These are phyloP conservation scores for Melocanna baccifera DNA, from an alignment of 176 grass and related monocot species.

Conservation along the genomic window DNA sequence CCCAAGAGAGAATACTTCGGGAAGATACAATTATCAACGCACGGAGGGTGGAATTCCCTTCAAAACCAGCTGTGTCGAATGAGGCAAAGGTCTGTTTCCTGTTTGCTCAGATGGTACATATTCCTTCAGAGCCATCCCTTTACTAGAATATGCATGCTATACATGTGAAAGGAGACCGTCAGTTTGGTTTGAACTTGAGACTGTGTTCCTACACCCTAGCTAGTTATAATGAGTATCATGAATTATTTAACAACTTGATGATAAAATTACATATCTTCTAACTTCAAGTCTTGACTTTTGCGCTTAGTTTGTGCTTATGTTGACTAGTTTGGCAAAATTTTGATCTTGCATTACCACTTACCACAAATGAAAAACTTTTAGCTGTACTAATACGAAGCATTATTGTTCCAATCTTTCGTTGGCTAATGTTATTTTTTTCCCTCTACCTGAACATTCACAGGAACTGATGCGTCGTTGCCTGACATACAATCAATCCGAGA, in stretches of 20 bases:
- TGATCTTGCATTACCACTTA: not conserved
- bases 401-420: not conserved
- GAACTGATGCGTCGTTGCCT: conserved; percentile 88
- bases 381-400: not conserved
- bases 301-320: not conserved
- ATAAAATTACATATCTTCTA: not conserved
- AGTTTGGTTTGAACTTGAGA: conserved; percentile 1
- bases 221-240: not conserved
- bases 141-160: conserved; percentile 10
- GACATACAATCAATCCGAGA: conserved; percentile 94
- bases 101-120: conserved; percentile 11
- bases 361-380: not conserved
- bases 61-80: conserved; percentile 85
- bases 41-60: conserved; percentile 87
- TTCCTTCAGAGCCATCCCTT: conserved; percentile 21
- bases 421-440: not conserved
- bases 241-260: conserved; percentile 8
- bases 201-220: not conserved
- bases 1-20: conserved; percentile 93
- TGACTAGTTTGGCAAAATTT: conserved; percentile 20
- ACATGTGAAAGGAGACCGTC: not conserved
- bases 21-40: conserved; percentile 99
- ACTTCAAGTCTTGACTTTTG: not conserved
- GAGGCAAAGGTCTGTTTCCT: conserved; percentile 78
- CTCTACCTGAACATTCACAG: conserved; percentile 40